phyloP scores from a whole-genome alignment of 106 monocot genomes.

The Iris macrosiphon region DNA sequence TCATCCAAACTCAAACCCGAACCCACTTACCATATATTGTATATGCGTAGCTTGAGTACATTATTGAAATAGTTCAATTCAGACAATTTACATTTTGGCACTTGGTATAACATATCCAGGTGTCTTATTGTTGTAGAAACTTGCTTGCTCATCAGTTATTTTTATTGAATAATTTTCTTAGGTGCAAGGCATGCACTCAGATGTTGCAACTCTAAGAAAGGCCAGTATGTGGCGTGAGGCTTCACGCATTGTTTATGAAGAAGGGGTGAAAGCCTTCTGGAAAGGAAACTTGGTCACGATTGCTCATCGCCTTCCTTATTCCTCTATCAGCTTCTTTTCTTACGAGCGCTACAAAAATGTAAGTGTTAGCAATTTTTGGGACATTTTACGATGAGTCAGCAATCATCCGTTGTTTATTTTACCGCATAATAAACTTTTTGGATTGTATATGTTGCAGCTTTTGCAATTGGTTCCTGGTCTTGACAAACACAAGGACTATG shows the following conservation, averaged over 20 bases:
- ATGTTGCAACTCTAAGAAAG: constrained; percentile 58
- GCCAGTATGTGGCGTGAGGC: constrained; percentile 74
- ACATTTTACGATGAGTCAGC: no score
- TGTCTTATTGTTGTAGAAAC: no score
- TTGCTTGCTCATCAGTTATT: no score
- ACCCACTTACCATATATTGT: no score
- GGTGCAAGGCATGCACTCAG: constrained; percentile 89
- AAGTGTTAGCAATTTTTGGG: constrained; percentile 13
- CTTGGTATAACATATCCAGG: no score
- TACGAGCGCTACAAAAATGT: constrained; percentile 81
- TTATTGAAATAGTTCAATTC: no score
- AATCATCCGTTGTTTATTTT: neutral
- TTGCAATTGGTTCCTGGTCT: constrained; percentile 32
- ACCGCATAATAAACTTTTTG: neutral
- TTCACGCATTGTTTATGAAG: constrained; percentile 67
- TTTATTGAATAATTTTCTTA: no score
- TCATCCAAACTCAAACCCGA: no score
- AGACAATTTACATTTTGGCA: no score
- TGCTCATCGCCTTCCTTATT: constrained; percentile 78
- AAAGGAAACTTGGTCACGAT: constrained; percentile 90
- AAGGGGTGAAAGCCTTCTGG: constrained; percentile 89
- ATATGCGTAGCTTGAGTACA: no score
- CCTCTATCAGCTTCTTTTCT: constrained; percentile 82
- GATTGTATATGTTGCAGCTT: constrained; percentile 19
- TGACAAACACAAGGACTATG: constrained; percentile 33